A percentile compares a stretch with the other conserved stretches of the same genome.
phyloP scores from a whole-genome alignment of 2,329 filamentous ascomycete genomes.

The Penicillium sp. region DNA sequence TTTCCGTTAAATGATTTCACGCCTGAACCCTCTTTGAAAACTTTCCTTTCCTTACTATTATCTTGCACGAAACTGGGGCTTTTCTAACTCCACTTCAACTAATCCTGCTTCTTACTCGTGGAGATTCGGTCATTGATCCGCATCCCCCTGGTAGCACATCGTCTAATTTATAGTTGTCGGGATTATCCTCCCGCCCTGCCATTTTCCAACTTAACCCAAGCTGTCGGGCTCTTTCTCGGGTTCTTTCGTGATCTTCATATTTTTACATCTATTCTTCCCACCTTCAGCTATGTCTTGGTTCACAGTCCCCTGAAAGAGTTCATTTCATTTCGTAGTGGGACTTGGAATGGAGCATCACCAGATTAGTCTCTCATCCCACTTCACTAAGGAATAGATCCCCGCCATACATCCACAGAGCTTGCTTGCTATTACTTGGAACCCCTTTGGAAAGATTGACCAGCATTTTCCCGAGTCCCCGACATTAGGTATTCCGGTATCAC shows the following conservation, averaged over 20 bases:
- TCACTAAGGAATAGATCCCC: conserved; percentile 3
- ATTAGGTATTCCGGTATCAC: not conserved
- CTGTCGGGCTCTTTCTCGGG: conserved; percentile 32
- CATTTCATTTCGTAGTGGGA: conserved; percentile 8
- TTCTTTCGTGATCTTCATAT: not conserved
- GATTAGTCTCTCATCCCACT: conserved; percentile 7
- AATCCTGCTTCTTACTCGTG: conserved; percentile 6
- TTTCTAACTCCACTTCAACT: conserved; percentile 19
- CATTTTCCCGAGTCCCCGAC: not conserved
- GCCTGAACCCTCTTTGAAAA: conserved; percentile 1
- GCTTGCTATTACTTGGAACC: conserved; percentile 1
- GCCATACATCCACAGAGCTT: conserved; percentile 4
- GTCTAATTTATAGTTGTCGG: conserved; percentile 27
- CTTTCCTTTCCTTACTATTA: not conserved
- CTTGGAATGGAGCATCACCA: conserved; percentile 11
- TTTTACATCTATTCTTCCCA: not conserved
- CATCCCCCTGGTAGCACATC: not conserved
- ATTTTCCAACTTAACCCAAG: conserved; percentile 39
- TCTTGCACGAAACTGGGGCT: conserved; percentile 5
- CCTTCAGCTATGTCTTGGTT: conserved; percentile 2
- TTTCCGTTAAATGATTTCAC: not conserved
- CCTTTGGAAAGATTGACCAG: not conserved
- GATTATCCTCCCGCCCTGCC: conserved; percentile 31
- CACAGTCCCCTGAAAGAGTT: not conserved
- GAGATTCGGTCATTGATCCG: conserved; percentile 22